phyloP scores from a whole-genome alignment of 2,329 filamentous ascomycete genomes.

The Ascosphaera apis region DNA sequence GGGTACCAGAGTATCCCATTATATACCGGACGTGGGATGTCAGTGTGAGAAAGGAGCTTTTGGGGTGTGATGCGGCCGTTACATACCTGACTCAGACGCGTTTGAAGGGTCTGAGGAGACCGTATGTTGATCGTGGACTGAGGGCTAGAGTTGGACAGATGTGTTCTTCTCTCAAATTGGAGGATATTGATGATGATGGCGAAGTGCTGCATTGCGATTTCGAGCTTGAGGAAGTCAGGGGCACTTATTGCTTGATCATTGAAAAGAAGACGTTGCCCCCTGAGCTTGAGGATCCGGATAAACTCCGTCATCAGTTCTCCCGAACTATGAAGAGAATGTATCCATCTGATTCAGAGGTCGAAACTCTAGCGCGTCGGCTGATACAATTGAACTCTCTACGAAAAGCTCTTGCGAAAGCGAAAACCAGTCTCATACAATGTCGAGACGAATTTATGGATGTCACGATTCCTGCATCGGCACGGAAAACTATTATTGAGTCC shows the following conservation, averaged over 20 bases:
- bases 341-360: not conserved
- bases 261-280: not conserved
- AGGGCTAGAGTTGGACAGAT: not conserved
- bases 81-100: not conserved
- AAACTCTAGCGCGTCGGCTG: not conserved
- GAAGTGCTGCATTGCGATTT: constrained; percentile 11
- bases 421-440: not conserved
- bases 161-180: not conserved
- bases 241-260: constrained; percentile 7
- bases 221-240: constrained; percentile 7
- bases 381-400: not conserved
- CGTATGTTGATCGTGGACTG: not conserved
- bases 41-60: not conserved
- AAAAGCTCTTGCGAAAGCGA: not conserved
- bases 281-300: not conserved
- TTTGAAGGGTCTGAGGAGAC: constrained; percentile 1
- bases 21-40: constrained; percentile 4
- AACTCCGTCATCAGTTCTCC: not conserved
- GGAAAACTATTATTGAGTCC: not conserved
- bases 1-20: not conserved
- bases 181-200: not conserved
- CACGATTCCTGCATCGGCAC: not conserved
- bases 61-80: not conserved
- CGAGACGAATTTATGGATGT: not conserved
- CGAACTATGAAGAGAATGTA: not conserved